These are phyloP conservation scores for Astragalus glycyphyllos DNA, from an alignment of 306 rosid genomes.

Conservation along the genomic window DNA sequence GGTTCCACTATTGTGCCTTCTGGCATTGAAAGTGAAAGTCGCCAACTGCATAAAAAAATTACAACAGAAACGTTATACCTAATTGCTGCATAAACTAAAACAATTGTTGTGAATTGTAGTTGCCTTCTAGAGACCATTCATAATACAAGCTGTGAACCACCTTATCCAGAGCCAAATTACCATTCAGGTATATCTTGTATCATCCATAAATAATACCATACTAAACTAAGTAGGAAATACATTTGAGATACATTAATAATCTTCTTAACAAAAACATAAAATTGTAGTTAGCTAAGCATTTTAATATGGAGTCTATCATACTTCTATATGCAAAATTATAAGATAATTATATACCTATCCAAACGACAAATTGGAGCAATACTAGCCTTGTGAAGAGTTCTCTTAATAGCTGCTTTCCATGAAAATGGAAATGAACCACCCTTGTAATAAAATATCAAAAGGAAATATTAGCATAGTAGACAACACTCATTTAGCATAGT, in stretches of 20 bases:
- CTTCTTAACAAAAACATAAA: neutral
- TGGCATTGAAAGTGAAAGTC: constrained; percentile 69
- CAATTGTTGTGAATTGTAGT: neutral
- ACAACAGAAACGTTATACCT: neutral
- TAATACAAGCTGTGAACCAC: no score
- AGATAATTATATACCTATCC: constrained; percentile 68
- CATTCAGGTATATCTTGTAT: neutral
- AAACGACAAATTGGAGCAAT: constrained; percentile 66
- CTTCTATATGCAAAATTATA: neutral
- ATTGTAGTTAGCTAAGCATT: no score
- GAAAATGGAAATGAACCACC: constrained; percentile 97
- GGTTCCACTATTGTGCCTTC: constrained; percentile 56
- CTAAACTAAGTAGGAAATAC: neutral
- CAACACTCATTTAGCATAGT: constrained; percentile 24
- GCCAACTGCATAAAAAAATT: constrained; percentile 68
- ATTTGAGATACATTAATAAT: neutral
- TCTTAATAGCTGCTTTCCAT: constrained; percentile 87
- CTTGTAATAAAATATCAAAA: constrained; percentile 52
- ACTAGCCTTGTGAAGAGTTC: constrained; percentile 70
- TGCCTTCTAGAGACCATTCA: neutral
- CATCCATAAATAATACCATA: neutral
- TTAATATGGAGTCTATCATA: constrained; percentile 7
- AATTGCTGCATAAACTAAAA: neutral
- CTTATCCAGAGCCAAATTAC: no score
- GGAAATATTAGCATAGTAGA: constrained; percentile 28